phyloP scores from a whole-genome alignment of 192 early-diverging fungal genomes.

The Fimicolochytrium jonesii region DNA sequence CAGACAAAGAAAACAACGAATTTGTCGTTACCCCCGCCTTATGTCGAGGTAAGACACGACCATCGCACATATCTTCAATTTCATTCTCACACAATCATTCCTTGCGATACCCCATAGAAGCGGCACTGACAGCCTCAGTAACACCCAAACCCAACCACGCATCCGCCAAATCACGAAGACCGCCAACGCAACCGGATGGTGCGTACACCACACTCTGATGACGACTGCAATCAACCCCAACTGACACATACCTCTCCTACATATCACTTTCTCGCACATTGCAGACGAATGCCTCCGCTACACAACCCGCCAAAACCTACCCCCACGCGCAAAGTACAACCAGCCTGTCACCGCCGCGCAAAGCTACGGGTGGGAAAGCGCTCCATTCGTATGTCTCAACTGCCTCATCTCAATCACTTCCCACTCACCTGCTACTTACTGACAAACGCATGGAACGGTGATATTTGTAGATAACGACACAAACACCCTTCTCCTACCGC shows the following conservation, averaged over 20 bases:
- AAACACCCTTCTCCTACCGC: neutral
- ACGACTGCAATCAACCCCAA: no score
- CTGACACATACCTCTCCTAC: no score
- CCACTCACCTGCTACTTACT: no score
- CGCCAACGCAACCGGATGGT: neutral
- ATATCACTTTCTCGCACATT: neutral
- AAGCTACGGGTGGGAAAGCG: conserved; percentile 3
- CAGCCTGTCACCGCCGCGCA: neutral
- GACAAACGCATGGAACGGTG: no score
- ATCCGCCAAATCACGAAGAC: neutral
- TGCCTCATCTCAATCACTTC: no score
- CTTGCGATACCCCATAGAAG: neutral
- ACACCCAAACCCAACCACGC: neutral
- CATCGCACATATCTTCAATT: neutral
- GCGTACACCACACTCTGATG: neutral
- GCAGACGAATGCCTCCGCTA: neutral
- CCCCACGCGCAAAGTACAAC: neutral
- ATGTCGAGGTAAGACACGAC: neutral
- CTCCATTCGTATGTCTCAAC: no score
- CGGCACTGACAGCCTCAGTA: neutral
- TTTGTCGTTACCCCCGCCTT: conserved; percentile 1
- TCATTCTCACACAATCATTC: neutral
- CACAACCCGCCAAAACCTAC: neutral
- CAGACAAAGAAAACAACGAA: neutral
- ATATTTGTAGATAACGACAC: neutral